These are phyloP conservation scores for Camellia oleifera DNA, from an alignment of 179 eudicot species.

Conservation along the genomic window DNA sequence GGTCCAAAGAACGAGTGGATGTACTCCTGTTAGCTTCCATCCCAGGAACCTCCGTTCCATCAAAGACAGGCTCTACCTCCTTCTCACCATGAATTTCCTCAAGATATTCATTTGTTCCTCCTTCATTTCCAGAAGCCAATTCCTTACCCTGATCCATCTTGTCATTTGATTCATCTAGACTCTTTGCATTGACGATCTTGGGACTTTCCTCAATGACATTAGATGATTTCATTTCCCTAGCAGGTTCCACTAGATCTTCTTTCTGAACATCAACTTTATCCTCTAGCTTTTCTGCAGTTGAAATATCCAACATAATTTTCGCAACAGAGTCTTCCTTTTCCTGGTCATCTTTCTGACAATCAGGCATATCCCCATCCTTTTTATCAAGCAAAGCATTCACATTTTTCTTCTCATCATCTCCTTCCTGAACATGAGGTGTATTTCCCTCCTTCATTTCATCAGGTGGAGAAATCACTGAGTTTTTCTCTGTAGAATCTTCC, in stretches of 20 bases:
- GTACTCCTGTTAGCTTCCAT: conserved; percentile 35
- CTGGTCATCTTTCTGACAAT: conserved; percentile 11
- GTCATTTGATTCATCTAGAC: neutral
- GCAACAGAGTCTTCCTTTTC: conserved; percentile 13
- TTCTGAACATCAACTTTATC: conserved; percentile 15
- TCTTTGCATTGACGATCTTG: neutral
- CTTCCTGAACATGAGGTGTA: neutral
- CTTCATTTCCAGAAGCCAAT: conserved; percentile 18
- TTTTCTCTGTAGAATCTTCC: conserved; percentile 10
- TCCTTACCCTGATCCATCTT: conserved; percentile 15
- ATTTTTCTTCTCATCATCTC: conserved; percentile 1
- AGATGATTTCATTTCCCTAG: conserved; percentile 5
- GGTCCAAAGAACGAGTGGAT: conserved; percentile 25
- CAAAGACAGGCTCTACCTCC: conserved; percentile 45
- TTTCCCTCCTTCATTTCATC: conserved; percentile 11
- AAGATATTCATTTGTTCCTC: conserved; percentile 10
- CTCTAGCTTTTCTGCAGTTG: conserved; percentile 11
- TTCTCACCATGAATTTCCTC: conserved; percentile 23
- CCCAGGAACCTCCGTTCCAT: conserved; percentile 47
- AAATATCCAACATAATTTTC: conserved; percentile 12
- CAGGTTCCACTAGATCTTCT: neutral
- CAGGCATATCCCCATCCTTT: conserved; percentile 4
- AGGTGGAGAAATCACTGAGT: neutral
- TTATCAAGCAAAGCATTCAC: conserved; percentile 8
- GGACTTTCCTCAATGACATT: conserved; percentile 6